Conservation (phyloP, 2,329 filamentous ascomycete species). For the Colletotrichum lupini region DNA sequence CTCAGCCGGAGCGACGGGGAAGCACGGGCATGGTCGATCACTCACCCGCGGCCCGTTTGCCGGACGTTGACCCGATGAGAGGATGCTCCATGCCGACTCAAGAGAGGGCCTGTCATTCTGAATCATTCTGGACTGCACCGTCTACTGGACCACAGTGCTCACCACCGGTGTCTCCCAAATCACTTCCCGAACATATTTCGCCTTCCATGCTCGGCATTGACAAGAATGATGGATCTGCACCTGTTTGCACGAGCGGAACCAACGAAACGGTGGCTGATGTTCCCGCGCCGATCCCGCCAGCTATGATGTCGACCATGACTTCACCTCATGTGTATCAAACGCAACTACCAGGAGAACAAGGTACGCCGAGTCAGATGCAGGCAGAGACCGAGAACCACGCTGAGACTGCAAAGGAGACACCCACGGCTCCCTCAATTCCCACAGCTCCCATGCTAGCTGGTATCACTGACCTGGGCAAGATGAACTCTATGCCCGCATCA, state of each 20-base stretch:
- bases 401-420: conserved; percentile 29
- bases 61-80: conserved; percentile 43
- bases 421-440: background rate
- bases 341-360: conserved; percentile 15
- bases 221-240: background rate
- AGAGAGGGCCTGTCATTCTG: conserved; percentile 46
- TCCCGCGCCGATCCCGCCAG: background rate
- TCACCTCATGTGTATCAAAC: conserved; percentile 9
- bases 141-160: conserved; percentile 40
- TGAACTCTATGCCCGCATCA: background rate
- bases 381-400: conserved; percentile 13
- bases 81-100: conserved; percentile 48
- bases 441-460: background rate
- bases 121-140: conserved; percentile 31
- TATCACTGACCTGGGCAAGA: background rate
- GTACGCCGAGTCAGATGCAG: conserved; percentile 21
- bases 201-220: conserved; percentile 14
- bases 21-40: conserved; percentile 47
- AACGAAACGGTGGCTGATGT: background rate
- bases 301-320: background rate
- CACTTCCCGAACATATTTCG: conserved; percentile 33
- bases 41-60: conserved; percentile 37
- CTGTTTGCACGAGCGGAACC: background rate
- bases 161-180: conserved; percentile 50
- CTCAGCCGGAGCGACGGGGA: conserved; percentile 39